A percentile compares a stretch with the other conserved stretches of the same genome.
Conservation (phyloP, 2,329 filamentous ascomycete species). For the Colletotrichum shisoi region DNA sequence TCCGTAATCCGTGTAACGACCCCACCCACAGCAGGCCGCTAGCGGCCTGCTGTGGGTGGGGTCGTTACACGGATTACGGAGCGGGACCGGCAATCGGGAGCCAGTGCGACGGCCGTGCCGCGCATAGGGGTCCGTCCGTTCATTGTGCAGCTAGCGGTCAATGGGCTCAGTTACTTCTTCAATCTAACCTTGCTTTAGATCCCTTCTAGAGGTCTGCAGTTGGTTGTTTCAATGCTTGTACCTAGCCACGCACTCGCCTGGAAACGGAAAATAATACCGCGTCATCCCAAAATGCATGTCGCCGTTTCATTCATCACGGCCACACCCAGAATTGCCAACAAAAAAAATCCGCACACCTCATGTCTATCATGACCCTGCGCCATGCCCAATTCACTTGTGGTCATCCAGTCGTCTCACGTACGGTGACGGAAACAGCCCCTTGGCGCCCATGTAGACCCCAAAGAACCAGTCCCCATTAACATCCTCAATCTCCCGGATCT, state of each 20-base stretch:
- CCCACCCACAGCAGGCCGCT: too few species aligned
- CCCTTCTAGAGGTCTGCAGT: too few species aligned
- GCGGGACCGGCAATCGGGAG: constrained; percentile 23
- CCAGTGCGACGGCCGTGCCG: background rate
- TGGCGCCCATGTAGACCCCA: constrained; percentile 82
- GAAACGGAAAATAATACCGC: background rate
- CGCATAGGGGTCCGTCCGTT: background rate
- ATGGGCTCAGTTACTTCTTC: background rate
- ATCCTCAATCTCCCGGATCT: constrained; percentile 83
- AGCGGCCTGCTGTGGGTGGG: constrained; percentile 15
- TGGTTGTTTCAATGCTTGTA: too few species aligned
- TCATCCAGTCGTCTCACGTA: constrained; percentile 67
- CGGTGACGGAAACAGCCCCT: constrained; percentile 80
- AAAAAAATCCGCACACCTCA: background rate
- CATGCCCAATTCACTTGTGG: constrained; percentile 1
- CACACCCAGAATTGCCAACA: background rate
- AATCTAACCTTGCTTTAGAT: too few species aligned
- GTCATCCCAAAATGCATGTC: background rate
- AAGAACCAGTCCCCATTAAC: constrained; percentile 92
- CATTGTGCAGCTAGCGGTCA: background rate
- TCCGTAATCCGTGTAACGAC: too few species aligned
- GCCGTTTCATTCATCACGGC: constrained; percentile 23
- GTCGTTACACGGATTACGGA: constrained; percentile 11
- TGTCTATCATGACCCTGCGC: background rate
- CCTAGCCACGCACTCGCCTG: background rate